A percentile compares a stretch with the other conserved stretches of the same genome.
Evolutionary conservation across 2,329 filamentous ascomycete genomes (phyloP).

Genomic region (Exophiala sp.): DNA sequence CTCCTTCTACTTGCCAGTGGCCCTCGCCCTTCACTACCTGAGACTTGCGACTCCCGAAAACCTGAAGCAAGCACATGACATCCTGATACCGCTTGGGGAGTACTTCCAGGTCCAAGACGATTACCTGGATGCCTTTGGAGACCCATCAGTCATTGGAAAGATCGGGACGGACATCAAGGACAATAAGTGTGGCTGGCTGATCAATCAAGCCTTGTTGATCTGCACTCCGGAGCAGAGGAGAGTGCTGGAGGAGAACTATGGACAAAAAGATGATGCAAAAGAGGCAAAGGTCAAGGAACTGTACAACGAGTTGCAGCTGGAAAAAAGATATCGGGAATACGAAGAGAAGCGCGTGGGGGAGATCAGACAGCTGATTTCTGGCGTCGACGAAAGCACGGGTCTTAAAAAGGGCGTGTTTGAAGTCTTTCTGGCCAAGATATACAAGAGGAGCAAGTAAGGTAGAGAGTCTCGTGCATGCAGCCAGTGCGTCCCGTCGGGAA

Average conservation of each 20-base stretch:
- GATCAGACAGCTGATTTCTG: constrained; percentile 66
- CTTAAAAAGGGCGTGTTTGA: constrained; percentile 89
- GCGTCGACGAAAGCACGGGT: constrained; percentile 78
- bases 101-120: constrained; percentile 99
- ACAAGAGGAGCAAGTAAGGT: constrained; percentile 98
- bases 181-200: constrained; percentile 98
- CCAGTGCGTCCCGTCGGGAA: constrained; percentile 1
- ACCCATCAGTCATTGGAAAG: constrained; percentile 90
- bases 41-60: constrained; percentile 81
- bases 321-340: constrained; percentile 77
- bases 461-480: neutral
- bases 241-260: constrained; percentile 87
- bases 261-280: constrained; percentile 75
- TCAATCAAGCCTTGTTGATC: constrained; percentile 84
- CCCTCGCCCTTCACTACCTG: constrained; percentile 78
- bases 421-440: constrained; percentile 89
- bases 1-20: constrained; percentile 96
- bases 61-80: constrained; percentile 80
- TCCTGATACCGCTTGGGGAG: constrained; percentile 93
- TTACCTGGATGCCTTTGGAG: constrained; percentile 96
- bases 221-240: constrained; percentile 79
- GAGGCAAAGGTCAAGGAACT: constrained; percentile 85
- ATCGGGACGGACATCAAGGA: constrained; percentile 98
- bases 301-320: constrained; percentile 77
- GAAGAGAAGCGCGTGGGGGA: constrained; percentile 82